These are phyloP conservation scores for Trametes punicea DNA, from an alignment of 768 basidiomycete genomes.

Conservation along the genomic window DNA sequence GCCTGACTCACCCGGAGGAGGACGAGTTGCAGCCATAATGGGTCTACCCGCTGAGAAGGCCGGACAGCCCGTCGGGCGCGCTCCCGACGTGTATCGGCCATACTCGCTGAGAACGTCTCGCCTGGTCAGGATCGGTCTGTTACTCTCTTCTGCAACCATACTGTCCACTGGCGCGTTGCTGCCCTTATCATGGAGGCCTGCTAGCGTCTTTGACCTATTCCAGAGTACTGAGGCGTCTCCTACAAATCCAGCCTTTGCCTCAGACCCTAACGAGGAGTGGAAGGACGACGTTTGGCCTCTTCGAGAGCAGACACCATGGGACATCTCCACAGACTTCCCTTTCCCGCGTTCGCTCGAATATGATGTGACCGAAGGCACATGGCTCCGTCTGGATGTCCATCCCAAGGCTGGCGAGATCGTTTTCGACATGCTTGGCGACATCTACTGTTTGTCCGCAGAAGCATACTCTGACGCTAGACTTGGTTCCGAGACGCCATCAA, in stretches of 20 bases:
- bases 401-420: conserved; percentile 67
- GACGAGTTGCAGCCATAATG: too few species aligned
- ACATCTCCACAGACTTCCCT: conserved; percentile 74
- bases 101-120: background rate
- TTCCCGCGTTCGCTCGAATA: conserved; percentile 63
- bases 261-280: conserved; percentile 35
- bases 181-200: conserved; percentile 5
- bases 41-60: conserved; percentile 2
- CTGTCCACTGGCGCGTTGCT: conserved; percentile 19
- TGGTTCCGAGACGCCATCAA: conserved; percentile 25
- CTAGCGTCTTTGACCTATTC: background rate
- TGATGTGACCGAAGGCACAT: conserved; percentile 71
- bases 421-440: conserved; percentile 72
- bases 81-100: background rate
- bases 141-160: conserved; percentile 8
- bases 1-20: too few species aligned
- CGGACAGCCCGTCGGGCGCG: background rate
- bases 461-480: conserved; percentile 34
- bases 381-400: conserved; percentile 71
- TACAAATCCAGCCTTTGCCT: background rate
- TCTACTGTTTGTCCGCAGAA: conserved; percentile 62
- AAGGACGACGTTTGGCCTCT: conserved; percentile 60
- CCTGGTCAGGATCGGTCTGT: background rate
- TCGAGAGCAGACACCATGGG: conserved; percentile 57
- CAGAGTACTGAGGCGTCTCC: background rate